phyloP scores from a whole-genome alignment of 352 stramenopile genomes.

The Globisporangium okanoganense region DNA sequence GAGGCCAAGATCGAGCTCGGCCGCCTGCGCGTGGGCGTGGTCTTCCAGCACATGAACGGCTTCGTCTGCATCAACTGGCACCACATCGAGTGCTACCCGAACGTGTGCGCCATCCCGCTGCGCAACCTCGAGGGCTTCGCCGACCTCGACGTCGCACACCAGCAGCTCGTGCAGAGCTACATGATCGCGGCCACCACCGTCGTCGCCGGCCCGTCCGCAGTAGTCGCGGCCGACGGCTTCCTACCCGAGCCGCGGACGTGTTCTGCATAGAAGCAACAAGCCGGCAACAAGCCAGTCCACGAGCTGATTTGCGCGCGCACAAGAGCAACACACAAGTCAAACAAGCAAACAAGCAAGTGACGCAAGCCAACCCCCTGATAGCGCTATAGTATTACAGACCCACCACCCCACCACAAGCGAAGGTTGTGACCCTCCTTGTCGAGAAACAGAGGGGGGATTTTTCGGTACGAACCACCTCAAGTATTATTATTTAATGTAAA shows the following conservation, averaged over 20 bases:
- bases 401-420: background rate
- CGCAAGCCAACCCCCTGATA: background rate
- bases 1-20: slow-evolving; percentile 59
- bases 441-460: background rate
- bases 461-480: background rate
- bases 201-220: background rate
- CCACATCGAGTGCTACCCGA: slow-evolving; percentile 76
- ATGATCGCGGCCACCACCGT: slow-evolving; percentile 17
- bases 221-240: slow-evolving; percentile 14
- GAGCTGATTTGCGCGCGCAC: too few species aligned
- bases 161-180: slow-evolving; percentile 53
- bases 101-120: slow-evolving; percentile 53
- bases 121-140: slow-evolving; percentile 61
- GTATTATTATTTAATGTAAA: slow-evolving; percentile 9
- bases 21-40: slow-evolving; percentile 67
- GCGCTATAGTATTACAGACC: slow-evolving; percentile 5
- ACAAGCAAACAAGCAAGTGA: background rate
- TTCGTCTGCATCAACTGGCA: slow-evolving; percentile 87
- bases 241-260: slow-evolving; percentile 25
- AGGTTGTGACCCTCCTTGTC: background rate
- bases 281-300: background rate
- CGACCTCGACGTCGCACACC: slow-evolving; percentile 52
- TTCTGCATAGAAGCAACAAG: slow-evolving; percentile 25
- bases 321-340: too few species aligned
- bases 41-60: slow-evolving; percentile 78